Evolutionary conservation across 306 rosid genomes (phyloP).

Genomic region (Castanospermum australe): DNA sequence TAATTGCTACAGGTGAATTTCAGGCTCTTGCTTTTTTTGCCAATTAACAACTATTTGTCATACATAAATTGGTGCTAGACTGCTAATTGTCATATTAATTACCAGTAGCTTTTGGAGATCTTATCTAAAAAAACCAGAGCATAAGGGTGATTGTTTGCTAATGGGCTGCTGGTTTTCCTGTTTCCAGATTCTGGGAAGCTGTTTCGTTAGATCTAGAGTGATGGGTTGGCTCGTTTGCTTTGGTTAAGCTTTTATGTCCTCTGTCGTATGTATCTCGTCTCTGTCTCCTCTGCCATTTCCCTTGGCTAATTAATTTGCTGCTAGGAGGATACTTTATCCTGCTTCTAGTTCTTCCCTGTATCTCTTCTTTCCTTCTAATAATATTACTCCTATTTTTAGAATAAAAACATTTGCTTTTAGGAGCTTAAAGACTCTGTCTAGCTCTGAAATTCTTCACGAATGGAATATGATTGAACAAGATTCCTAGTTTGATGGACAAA

Average conservation of each 20-base stretch:
- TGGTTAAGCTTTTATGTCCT: background rate
- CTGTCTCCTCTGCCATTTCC: background rate
- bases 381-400: background rate
- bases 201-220: background rate
- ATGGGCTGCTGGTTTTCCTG: conserved; percentile 11
- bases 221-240: background rate
- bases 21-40: conserved; percentile 1
- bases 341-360: background rate
- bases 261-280: background rate
- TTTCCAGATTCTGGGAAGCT: conserved; percentile 4
- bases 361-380: background rate
- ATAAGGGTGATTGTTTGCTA: conserved; percentile 1
- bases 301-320: conserved; percentile 1
- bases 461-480: background rate
- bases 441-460: background rate
- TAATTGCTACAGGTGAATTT: conserved; percentile 10
- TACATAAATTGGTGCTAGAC: background rate
- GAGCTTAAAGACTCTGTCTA: background rate
- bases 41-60: background rate
- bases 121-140: background rate
- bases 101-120: background rate
- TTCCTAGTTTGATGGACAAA: background rate
- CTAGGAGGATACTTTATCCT: background rate
- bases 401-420: background rate
- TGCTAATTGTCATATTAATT: conserved; percentile 2